A percentile compares a stretch with the other conserved stretches of the same genome.
Conservation (phyloP, 768 basidiomycete species). For the Leccinum truebloodii region DNA sequence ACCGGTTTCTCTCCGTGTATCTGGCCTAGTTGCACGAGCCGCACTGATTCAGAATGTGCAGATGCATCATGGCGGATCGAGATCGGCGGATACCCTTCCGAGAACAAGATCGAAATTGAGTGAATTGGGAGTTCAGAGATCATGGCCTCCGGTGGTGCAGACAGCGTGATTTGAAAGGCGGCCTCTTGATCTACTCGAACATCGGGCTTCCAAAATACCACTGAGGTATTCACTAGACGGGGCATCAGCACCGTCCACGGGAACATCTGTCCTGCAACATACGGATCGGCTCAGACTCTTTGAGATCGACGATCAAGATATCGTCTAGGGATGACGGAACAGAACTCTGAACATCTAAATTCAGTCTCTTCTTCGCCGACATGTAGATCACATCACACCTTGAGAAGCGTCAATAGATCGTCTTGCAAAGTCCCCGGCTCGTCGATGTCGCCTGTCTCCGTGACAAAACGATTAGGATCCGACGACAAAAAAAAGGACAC, state of each 20-base stretch:
- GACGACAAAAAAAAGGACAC: not conserved
- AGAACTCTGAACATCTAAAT: constrained; percentile 33
- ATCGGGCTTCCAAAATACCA: too few species aligned
- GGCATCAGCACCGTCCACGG: constrained; percentile 6
- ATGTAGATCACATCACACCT: too few species aligned
- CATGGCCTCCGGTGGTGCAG: constrained; percentile 39
- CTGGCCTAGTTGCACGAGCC: constrained; percentile 43
- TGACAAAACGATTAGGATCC: not conserved
- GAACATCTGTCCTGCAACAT: constrained; percentile 26
- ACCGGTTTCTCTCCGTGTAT: constrained; percentile 38
- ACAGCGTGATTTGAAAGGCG: too few species aligned
- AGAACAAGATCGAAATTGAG: too few species aligned
- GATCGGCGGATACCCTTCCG: constrained; percentile 22
- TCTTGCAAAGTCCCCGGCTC: constrained; percentile 26
- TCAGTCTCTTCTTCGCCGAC: not conserved
- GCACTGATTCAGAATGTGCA: constrained; percentile 34
- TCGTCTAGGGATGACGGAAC: constrained; percentile 60
- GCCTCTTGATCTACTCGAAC: constrained; percentile 37
- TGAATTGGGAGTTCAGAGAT: constrained; percentile 36
- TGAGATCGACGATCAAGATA: constrained; percentile 60
- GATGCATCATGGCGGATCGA: constrained; percentile 46
- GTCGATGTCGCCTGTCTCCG: constrained; percentile 42
- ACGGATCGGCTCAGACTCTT: constrained; percentile 67
- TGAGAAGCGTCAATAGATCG: too few species aligned
- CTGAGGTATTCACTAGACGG: too few species aligned